These are phyloP conservation scores for Stereocaulon alpinum DNA, from an alignment of 495 filamentous ascomycete species.

Conservation along the genomic window DNA sequence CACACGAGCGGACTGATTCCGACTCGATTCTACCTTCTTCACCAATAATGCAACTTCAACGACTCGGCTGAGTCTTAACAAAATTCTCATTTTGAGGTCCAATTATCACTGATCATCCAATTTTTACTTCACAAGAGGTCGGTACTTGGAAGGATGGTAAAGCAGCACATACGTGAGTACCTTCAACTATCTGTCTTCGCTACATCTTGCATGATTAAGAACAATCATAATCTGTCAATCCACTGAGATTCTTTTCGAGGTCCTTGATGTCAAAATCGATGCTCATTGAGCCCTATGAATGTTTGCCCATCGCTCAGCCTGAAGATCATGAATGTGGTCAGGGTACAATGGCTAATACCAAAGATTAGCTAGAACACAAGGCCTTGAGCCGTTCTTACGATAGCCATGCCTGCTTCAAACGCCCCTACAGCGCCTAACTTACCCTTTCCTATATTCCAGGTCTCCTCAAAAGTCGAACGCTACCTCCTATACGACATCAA, in stretches of 20 bases:
- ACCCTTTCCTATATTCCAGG: slow-evolving; percentile 72
- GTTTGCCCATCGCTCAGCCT: background rate
- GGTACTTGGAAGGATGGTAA: background rate
- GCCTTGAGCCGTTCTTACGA: background rate
- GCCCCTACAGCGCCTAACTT: slow-evolving; percentile 25
- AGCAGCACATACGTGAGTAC: background rate
- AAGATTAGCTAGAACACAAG: background rate
- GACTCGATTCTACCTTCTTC: background rate
- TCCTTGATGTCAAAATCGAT: slow-evolving; percentile 19
- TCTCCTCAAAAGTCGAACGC: slow-evolving; percentile 46
- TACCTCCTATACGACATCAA: slow-evolving; percentile 87
- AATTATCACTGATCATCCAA: background rate
- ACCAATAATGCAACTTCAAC: no score
- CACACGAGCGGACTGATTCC: background rate
- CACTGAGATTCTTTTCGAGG: slow-evolving; percentile 46
- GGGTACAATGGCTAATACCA: background rate
- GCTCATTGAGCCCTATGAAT: slow-evolving; percentile 16
- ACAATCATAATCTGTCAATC: slow-evolving; percentile 82
- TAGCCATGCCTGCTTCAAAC: slow-evolving; percentile 19
- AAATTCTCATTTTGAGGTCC: no score
- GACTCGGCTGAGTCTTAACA: no score
- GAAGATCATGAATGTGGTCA: background rate
- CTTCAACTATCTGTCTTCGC: background rate
- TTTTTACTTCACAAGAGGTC: no score
- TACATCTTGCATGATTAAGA: slow-evolving; percentile 17